Base-by-base conservation (phyloP, 306 rosid genomes). In the Cotoneaster glaucophyllus region DNA sequence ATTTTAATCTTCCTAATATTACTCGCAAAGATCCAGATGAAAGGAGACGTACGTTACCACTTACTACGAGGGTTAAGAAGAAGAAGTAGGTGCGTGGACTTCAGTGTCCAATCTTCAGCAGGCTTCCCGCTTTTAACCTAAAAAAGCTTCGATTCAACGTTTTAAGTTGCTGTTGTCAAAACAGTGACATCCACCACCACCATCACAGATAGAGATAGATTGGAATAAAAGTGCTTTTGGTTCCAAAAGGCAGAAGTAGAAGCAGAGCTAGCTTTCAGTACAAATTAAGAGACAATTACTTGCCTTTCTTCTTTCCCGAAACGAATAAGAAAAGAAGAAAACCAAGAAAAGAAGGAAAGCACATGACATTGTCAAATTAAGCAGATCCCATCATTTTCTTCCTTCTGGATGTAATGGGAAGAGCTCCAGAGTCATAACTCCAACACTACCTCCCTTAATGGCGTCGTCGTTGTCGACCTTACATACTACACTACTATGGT, bases 381-480 rank as follows among this genome's bases (percentile, higher is more conserved):
- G 21, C 37, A 61, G 13, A 4, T 19, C 52, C 24, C 19, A 12
- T 48, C 8, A 25, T 70, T 67, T 69, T 90, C 87, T 87, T 64
- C 97, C 88, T 88, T 93, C 98, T 26, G 98, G 98, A 82, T 88
- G 97, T 77, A 93, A 79, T 41, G 98, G 98, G 81, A 93, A 93
- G 63, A 93, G 93, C 88, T 93, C 92, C 81, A 93, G 83, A 74
- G 97, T 93, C 84, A 7, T 37, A 37, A 37, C 41, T 37, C 41
- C 41, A 37, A 37, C 41, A 37, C 84, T 87, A 64, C 86, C 85
- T 64, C 86, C 93, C 32, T 85, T 91, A 19, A 83, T 87, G 54
- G 81, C 81, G 61, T 73, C 70, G 65, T 81, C 66, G 4, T 22
- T 18, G 69, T 66, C 70, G 22, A 28, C 52, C 50, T 69, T 70